Percentiles rank a stretch among this genome's conserved stretches.
phyloP scores from a whole-genome alignment of 176 grass and related monocot genomes.

The Areca catechu region DNA sequence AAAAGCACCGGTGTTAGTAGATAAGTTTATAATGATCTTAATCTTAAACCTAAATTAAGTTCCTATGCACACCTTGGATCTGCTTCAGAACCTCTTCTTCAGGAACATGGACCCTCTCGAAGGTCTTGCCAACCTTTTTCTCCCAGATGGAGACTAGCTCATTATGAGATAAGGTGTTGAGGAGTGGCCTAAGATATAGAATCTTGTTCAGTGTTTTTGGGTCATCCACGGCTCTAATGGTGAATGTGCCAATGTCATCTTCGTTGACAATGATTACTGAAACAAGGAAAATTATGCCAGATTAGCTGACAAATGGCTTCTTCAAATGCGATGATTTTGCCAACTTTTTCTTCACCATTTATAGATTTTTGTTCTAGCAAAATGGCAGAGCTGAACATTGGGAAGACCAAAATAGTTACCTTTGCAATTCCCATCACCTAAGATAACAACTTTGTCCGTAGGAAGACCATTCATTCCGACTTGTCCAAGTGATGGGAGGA shows the following conservation, averaged over 20 bases:
- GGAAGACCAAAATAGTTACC: no score
- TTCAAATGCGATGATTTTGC: no score
- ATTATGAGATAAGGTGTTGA: not conserved
- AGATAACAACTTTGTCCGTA: not conserved
- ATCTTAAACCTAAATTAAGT: no score
- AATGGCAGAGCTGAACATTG: no score
- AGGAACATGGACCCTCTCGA: not conserved
- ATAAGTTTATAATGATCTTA: no score
- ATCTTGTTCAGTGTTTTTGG: not conserved
- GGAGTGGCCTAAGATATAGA: not conserved
- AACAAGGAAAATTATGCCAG: no score
- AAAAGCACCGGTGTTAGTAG: no score
- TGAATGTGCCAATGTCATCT: conserved; percentile 1
- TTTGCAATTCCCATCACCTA: not conserved
- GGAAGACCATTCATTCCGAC: not conserved
- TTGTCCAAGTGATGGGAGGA: not conserved
- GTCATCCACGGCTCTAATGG: not conserved
- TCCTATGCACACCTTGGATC: not conserved
- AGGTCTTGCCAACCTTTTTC: not conserved
- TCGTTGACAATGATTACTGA: not conserved
- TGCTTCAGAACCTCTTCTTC: not conserved
- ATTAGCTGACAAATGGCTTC: no score
- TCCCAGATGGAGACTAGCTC: not conserved
- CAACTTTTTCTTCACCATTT: no score
- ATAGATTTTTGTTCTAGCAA: no score